phyloP scores from a whole-genome alignment of 345 rosid species.

The Trapa bicornis region DNA sequence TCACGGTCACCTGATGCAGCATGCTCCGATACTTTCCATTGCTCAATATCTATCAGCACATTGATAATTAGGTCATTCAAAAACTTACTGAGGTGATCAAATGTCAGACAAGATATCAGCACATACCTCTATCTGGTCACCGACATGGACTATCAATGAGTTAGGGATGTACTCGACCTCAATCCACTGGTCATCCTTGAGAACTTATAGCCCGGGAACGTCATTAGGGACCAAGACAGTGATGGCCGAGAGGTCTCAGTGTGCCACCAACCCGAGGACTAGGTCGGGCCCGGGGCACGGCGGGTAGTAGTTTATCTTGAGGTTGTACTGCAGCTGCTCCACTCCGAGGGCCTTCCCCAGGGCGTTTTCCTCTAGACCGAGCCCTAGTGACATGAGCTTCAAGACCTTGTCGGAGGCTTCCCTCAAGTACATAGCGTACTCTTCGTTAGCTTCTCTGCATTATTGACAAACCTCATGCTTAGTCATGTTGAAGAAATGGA shows the following conservation, averaged over 20 bases:
- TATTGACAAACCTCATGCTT: too few relatives aligned
- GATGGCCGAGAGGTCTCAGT: slow-evolving; percentile 56
- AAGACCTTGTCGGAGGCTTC: slow-evolving; percentile 45
- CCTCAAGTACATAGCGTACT: slow-evolving; percentile 35
- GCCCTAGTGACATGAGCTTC: slow-evolving; percentile 35
- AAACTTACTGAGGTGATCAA: too few relatives aligned
- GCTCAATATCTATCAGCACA: slow-evolving; percentile 45
- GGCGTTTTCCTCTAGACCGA: slow-evolving; percentile 37
- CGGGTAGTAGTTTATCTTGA: slow-evolving; percentile 83
- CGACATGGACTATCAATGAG: slow-evolving; percentile 67
- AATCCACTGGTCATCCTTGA: slow-evolving; percentile 55
- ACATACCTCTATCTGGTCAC: slow-evolving; percentile 73
- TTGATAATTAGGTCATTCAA: too few relatives aligned
- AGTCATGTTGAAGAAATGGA: too few relatives aligned
- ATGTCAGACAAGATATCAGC: too few relatives aligned
- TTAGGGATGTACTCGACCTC: slow-evolving; percentile 59
- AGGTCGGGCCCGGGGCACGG: slow-evolving; percentile 89
- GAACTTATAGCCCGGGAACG: slow-evolving; percentile 79
- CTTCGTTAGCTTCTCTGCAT: slow-evolving; percentile 65
- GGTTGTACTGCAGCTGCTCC: slow-evolving; percentile 40
- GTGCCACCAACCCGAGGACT: slow-evolving; percentile 65
- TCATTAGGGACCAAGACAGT: slow-evolving; percentile 78
- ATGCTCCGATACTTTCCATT: slow-evolving; percentile 60
- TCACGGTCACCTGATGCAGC: slow-evolving; percentile 59
- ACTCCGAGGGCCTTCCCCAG: slow-evolving; percentile 53